Evolutionary conservation across 129 eudicot species (phyloP), one percentile per base, ranked within the genome.

Genomic region (Silybum marianum): DNA sequence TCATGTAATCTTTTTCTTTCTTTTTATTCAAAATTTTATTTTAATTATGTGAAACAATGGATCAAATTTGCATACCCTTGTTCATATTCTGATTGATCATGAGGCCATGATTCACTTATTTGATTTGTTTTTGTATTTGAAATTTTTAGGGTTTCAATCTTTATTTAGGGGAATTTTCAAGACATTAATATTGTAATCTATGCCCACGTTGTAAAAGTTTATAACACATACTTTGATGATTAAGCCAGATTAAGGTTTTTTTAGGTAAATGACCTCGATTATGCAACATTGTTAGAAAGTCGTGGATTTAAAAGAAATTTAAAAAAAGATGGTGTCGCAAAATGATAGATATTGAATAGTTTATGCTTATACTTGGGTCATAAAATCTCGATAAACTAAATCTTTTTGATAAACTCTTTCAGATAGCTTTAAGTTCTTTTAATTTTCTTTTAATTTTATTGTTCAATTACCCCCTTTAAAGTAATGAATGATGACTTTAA

Each of bases 91-190:
- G 22, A 46, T 73, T 26, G 51, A 73, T 73, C 48, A 46, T 32
- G 6, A 32, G 36, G 36, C 36, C 36, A 32, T 68, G 34, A 62
- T 81, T 81, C 22, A 73, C 73, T 24, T 38, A 62, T 68, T 6
- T 75, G 42, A 66, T 67, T 10, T 82, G 19, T 75, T 82, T 81
- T 46, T 69, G 58, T 14, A 23, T 69, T 76, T 18, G 63, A 19
- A 22, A 68, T 14, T 48, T 23, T 23, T 82, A 82, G 81, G 81
- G 85, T 82, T 82, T 69, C 62, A 18, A 69, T 75, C 28, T 68
- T 32, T 21, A 18, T 48, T 18, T 13, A 32, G 22, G 66, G 66
- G 10, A 58, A 58, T n/a, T 58, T 58, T 4, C 8, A 18, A 18
- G 66, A 77, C 19, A 14, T 23, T 34, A 34, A 71, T 40, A 19